A percentile compares a stretch with the other conserved stretches of the same genome.
These are phyloP conservation scores for Syncephalastrum monosporum DNA, from an alignment of 371 early-diverging fungal species.

Conservation along the genomic window DNA sequence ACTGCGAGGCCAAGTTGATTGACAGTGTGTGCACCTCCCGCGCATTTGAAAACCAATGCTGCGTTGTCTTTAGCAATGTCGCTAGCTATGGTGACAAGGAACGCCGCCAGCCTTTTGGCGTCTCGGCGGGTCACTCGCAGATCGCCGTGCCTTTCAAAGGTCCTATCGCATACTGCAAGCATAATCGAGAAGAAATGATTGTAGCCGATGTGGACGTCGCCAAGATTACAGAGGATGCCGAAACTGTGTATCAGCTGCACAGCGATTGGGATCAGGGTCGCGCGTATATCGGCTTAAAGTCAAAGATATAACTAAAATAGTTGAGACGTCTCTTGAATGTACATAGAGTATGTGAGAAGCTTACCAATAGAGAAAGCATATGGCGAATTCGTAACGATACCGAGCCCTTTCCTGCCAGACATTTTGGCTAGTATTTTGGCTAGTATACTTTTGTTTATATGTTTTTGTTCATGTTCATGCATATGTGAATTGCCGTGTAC, in stretches of 20 bases:
- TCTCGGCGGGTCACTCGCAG: conserved; percentile 23
- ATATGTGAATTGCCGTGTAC: no score
- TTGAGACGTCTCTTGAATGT: no score
- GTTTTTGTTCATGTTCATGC: no score
- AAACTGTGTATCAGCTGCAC: conserved; percentile 24
- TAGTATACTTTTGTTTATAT: no score
- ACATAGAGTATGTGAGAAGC: no score
- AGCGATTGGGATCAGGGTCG: conserved; percentile 24
- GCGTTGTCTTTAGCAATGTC: conserved; percentile 24
- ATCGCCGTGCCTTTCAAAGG: conserved; percentile 32
- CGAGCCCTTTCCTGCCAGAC: no score
- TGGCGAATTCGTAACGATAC: no score
- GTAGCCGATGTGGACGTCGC: conserved; percentile 22
- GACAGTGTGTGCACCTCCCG: conserved; percentile 21
- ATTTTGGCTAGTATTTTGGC: no score
- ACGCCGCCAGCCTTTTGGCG: conserved; percentile 18
- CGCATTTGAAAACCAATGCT: conserved; percentile 27
- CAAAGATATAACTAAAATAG: no score
- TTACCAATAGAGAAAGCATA: no score
- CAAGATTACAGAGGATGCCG: conserved; percentile 15
- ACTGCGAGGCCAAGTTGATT: conserved; percentile 22
- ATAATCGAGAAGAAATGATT: conserved; percentile 27
- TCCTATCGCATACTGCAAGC: conserved; percentile 18
- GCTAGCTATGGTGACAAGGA: conserved; percentile 12
- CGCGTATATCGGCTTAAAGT: neutral